These are phyloP conservation scores for Sanguinoderma infundibulare DNA, from an alignment of 1,284 basidiomycete species.

Conservation along the genomic window DNA sequence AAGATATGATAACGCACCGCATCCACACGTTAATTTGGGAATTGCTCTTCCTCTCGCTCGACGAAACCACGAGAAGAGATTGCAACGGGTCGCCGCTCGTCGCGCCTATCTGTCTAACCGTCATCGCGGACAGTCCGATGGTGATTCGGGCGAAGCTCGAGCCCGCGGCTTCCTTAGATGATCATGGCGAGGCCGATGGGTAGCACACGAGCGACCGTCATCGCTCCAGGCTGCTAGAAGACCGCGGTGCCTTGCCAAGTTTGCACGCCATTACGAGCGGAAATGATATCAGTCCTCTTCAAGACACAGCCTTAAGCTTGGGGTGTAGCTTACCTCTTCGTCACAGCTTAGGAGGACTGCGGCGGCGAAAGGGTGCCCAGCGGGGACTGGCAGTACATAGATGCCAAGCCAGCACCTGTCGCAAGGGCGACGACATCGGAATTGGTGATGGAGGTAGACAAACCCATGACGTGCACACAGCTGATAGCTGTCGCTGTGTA, in stretches of 20 bases:
- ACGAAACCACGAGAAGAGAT: no score
- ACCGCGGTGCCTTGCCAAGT: neutral
- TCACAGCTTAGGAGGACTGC: neutral
- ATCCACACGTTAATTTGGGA: no score
- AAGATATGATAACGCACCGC: no score
- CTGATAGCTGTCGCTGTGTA: neutral
- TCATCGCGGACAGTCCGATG: no score
- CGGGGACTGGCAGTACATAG: no score
- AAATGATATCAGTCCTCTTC: neutral
- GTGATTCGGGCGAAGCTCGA: neutral
- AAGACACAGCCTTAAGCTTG: neutral
- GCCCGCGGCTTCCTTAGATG: neutral
- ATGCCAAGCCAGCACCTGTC: slow-evolving; percentile 7
- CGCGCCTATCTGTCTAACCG: no score
- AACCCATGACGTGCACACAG: slow-evolving; percentile 7
- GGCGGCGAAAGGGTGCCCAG: slow-evolving; percentile 14
- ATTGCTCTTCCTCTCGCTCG: no score
- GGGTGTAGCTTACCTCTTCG: neutral
- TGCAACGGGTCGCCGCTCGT: no score
- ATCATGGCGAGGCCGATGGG: neutral
- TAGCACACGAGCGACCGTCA: neutral
- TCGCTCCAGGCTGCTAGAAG: neutral
- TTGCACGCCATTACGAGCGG: neutral
- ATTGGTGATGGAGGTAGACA: slow-evolving; percentile 13
- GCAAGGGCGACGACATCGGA: slow-evolving; percentile 16